phyloP scores from a whole-genome alignment of 2,329 filamentous ascomycete genomes.

The Neospermospora avenae region DNA sequence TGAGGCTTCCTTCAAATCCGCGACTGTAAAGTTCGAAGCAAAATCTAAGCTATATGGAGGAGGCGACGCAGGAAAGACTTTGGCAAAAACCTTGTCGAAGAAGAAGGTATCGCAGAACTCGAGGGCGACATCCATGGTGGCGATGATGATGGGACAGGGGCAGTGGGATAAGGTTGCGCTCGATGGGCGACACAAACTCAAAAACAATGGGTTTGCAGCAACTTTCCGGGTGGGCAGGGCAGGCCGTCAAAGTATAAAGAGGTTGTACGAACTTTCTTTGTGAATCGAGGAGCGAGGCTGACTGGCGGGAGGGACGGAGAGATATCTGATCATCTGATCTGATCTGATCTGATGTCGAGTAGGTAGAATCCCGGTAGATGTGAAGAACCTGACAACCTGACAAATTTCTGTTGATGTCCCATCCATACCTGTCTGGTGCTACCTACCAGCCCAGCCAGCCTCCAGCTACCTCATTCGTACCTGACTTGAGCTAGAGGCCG shows the following conservation, averaged over 20 bases:
- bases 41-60: conserved; percentile 50
- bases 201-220: conserved; percentile 10
- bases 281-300: too few species aligned
- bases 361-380: too few species aligned
- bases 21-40: conserved; percentile 50
- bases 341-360: too few species aligned
- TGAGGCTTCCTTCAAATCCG: conserved; percentile 53
- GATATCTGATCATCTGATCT: too few species aligned
- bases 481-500: neutral
- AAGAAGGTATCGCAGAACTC: conserved; percentile 80
- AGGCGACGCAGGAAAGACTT: conserved; percentile 58
- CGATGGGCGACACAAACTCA: conserved; percentile 1
- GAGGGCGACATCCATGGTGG: conserved; percentile 85
- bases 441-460: too few species aligned
- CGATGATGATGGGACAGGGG: conserved; percentile 4
- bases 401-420: conserved; percentile 1
- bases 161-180: neutral
- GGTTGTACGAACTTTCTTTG: too few species aligned
- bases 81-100: conserved; percentile 76
- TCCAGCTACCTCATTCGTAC: neutral
- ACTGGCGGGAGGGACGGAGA: too few species aligned
- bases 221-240: neutral
- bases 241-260: neutral
- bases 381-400: neutral
- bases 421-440: neutral